Percentiles rank a stretch among this genome's conserved stretches.
These are phyloP conservation scores for Physcia stellaris DNA, from an alignment of 495 filamentous ascomycete species.

Conservation along the genomic window DNA sequence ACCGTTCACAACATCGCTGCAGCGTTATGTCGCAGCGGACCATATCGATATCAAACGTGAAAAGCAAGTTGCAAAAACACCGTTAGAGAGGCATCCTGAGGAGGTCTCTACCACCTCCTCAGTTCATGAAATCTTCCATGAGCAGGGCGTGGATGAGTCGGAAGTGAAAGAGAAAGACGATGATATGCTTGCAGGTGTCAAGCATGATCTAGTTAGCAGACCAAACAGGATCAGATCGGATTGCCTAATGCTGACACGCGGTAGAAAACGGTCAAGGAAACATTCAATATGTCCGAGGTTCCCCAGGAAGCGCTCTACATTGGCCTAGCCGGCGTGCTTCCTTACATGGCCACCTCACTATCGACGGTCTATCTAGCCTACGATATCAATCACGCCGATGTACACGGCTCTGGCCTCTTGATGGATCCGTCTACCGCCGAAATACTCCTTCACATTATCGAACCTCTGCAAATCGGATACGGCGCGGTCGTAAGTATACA, in stretches of 20 bases:
- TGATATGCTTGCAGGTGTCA: slow-evolving; percentile 57
- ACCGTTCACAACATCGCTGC: slow-evolving; percentile 38
- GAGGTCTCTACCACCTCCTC: slow-evolving; percentile 42
- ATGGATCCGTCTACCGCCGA: slow-evolving; percentile 60
- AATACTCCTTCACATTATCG: slow-evolving; percentile 60
- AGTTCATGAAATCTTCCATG: slow-evolving; percentile 39
- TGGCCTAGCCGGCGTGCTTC: slow-evolving; percentile 78
- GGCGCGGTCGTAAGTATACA: slow-evolving; percentile 66
- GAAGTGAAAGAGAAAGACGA: slow-evolving; percentile 31
- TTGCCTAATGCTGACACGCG: slow-evolving; percentile 1
- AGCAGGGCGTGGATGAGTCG: slow-evolving; percentile 19
- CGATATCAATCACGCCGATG: slow-evolving; percentile 54
- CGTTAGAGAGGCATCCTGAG: slow-evolving; percentile 41
- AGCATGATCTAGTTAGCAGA: slow-evolving; percentile 55
- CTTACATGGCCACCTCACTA: slow-evolving; percentile 78
- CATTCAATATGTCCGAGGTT: slow-evolving; percentile 64
- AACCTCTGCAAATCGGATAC: slow-evolving; percentile 87
- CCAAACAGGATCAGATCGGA: not conserved
- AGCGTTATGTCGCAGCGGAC: slow-evolving; percentile 33
- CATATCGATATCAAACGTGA: slow-evolving; percentile 39
- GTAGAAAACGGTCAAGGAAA: slow-evolving; percentile 74
- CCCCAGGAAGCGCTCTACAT: slow-evolving; percentile 69
- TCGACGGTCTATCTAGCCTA: slow-evolving; percentile 78
- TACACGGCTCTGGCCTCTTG: slow-evolving; percentile 46
- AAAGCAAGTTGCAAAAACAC: slow-evolving; percentile 30